A percentile compares a stretch with the other conserved stretches of the same genome.
phyloP scores from a whole-genome alignment of 2,329 filamentous ascomycete species.

The Fusarium haematococcum region DNA sequence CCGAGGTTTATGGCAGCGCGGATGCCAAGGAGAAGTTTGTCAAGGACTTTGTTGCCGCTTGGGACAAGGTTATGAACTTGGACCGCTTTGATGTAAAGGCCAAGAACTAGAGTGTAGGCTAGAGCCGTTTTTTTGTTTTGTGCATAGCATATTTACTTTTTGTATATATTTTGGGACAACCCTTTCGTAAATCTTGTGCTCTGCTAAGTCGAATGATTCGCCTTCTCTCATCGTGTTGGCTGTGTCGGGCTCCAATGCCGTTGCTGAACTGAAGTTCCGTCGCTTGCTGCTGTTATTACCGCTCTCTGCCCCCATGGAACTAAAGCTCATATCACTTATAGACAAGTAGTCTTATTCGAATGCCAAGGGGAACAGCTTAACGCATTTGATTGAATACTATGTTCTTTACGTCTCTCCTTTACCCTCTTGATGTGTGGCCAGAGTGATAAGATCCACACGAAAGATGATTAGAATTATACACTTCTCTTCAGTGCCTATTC shows the following conservation, averaged over 20 bases:
- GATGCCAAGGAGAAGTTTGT: slow-evolving; percentile 74
- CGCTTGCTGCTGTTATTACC: background rate
- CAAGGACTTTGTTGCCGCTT: slow-evolving; percentile 77
- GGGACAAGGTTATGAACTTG: slow-evolving; percentile 80
- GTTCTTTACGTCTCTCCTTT: background rate
- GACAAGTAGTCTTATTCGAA: background rate
- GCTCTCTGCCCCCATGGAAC: background rate
- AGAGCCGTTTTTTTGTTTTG: background rate
- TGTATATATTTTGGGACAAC: background rate
- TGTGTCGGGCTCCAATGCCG: background rate
- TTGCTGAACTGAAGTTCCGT: background rate
- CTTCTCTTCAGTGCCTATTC: background rate
- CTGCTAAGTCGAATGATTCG: background rate
- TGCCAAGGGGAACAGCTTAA: background rate
- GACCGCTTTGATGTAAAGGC: slow-evolving; percentile 72
- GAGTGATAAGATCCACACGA: background rate
- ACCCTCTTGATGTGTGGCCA: background rate
- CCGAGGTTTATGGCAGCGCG: slow-evolving; percentile 75
- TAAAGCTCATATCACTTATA: background rate
- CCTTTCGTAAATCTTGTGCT: background rate
- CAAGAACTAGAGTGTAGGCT: background rate
- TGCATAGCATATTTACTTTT: background rate
- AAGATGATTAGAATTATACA: background rate
- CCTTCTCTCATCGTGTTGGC: background rate
- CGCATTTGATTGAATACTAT: background rate